phyloP scores from a whole-genome alignment of 2,329 filamentous ascomycete genomes.

The Cladosporium velox region DNA sequence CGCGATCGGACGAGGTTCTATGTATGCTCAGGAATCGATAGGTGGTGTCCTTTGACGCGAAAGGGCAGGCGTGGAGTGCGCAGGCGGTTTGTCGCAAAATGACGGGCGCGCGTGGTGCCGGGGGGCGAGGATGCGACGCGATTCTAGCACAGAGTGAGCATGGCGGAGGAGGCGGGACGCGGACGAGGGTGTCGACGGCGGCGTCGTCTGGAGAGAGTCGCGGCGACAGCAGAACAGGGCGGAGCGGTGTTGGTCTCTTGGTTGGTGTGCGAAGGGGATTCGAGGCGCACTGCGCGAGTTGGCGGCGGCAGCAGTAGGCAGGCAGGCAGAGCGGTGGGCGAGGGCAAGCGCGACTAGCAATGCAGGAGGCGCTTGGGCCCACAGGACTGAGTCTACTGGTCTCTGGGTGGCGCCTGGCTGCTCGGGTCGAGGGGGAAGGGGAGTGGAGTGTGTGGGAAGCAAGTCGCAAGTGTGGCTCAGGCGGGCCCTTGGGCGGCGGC shows the following conservation, averaged over 20 bases:
- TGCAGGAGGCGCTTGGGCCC: neutral
- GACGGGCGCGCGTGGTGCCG: conserved; percentile 14
- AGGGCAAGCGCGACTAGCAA: conserved; percentile 1
- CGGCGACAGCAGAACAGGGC: conserved; percentile 8
- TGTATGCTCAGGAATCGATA: conserved; percentile 8
- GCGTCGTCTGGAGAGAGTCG: neutral
- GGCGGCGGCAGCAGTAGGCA: neutral
- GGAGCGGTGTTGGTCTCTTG: neutral
- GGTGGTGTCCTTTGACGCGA: neutral
- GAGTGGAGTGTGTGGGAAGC: neutral
- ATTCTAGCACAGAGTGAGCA: conserved; percentile 9
- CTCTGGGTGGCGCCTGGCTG: conserved; percentile 1
- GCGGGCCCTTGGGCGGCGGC: neutral
- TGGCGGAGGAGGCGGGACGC: conserved; percentile 9
- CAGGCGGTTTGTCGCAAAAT: conserved; percentile 11
- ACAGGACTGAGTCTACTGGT: neutral
- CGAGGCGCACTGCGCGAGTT: conserved; percentile 3
- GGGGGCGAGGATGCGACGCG: conserved; percentile 16
- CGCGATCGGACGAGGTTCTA: neutral
- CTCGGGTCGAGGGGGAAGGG: neutral
- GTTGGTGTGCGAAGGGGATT: neutral
- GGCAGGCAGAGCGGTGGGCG: conserved; percentile 11
- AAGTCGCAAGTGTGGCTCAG: neutral
- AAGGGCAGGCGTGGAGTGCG: conserved; percentile 1
- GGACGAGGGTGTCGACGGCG: conserved; percentile 4